Evolutionary conservation across 2,329 filamentous ascomycete species (phyloP).

Genomic region (Neofusicoccum cordaticola): DNA sequence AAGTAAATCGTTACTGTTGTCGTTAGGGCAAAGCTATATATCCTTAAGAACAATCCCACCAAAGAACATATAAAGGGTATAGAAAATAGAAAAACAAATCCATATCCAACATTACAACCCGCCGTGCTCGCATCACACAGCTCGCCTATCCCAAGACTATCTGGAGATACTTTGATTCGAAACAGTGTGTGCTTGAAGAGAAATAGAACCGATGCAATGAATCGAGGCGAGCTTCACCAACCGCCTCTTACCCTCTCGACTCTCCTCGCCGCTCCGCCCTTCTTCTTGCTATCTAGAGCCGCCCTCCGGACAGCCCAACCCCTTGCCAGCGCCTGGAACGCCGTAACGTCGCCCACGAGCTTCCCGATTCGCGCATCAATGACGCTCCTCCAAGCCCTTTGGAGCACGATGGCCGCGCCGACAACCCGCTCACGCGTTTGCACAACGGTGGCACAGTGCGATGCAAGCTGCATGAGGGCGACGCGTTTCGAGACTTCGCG

Average conservation of each 20-base stretch:
- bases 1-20: too few species aligned
- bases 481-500: slow-evolving; percentile 33
- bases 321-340: slow-evolving; percentile 44
- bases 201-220: too few species aligned
- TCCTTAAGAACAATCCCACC: too few species aligned
- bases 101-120: background rate
- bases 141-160: too few species aligned
- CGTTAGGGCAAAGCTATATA: too few species aligned
- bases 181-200: too few species aligned
- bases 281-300: slow-evolving; percentile 25
- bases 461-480: slow-evolving; percentile 41
- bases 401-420: slow-evolving; percentile 42
- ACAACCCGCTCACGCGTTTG: slow-evolving; percentile 42
- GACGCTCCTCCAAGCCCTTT: slow-evolving; percentile 43
- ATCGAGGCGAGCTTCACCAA: slow-evolving; percentile 18
- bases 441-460: slow-evolving; percentile 49
- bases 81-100: background rate
- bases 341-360: slow-evolving; percentile 37
- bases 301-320: slow-evolving; percentile 40
- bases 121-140: too few species aligned
- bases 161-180: too few species aligned
- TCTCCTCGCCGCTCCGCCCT: slow-evolving; percentile 29
- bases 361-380: slow-evolving; percentile 33
- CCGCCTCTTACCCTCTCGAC: slow-evolving; percentile 35
- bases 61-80: background rate